phyloP scores from a whole-genome alignment of 306 rosid genomes.

The Lagenaria siceraria region DNA sequence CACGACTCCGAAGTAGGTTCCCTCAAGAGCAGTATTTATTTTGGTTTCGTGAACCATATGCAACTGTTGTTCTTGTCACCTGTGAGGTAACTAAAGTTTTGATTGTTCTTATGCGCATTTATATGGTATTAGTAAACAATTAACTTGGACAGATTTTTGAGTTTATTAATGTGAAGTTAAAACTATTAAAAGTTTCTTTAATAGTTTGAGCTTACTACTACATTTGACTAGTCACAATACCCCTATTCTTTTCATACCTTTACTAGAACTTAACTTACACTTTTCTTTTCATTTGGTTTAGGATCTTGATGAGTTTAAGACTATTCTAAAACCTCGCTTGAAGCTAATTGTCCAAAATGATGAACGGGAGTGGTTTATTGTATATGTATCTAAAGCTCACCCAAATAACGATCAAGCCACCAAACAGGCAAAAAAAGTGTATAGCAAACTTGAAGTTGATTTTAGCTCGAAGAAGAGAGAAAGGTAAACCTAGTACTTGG shows the following conservation, averaged over 20 bases:
- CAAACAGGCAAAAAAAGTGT: constrained; percentile 80
- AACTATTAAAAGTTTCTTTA: background rate
- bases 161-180: background rate
- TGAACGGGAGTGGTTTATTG: constrained; percentile 95
- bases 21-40: constrained; percentile 83
- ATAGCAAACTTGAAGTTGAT: constrained; percentile 89
- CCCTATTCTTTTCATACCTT: background rate
- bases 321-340: constrained; percentile 94
- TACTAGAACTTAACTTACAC: background rate
- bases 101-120: background rate
- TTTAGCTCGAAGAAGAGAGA: constrained; percentile 91
- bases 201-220: background rate
- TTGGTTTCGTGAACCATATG: constrained; percentile 96
- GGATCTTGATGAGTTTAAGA: constrained; percentile 98
- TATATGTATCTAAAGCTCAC: constrained; percentile 82
- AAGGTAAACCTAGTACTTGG: constrained; percentile 40
- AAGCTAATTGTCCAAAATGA: constrained; percentile 96
- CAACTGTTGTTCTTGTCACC: constrained; percentile 77
- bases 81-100: constrained; percentile 59
- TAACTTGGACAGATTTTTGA: background rate
- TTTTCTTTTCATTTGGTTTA: constrained; percentile 23
- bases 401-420: constrained; percentile 80
- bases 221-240: background rate
- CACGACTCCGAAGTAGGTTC: constrained; percentile 90
- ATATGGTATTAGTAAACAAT: background rate